Base-by-base conservation (phyloP, 2,329 filamentous ascomycete genomes). In the Exophiala alcalophila region DNA sequence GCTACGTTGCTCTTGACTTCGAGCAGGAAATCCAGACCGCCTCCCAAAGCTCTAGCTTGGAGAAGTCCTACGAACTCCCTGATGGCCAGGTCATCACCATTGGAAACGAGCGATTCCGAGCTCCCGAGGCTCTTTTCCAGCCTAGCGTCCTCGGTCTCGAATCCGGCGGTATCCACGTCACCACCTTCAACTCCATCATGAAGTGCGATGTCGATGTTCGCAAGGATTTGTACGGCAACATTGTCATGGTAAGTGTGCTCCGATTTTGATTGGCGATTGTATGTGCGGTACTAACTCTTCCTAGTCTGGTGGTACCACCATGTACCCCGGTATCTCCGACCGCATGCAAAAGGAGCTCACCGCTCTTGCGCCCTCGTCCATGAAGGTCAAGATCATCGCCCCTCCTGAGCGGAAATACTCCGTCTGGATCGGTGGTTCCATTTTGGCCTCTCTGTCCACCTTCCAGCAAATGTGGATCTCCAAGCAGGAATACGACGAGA, bases 401-500 rank as follows among this genome's bases (percentile, higher is more conserved):
- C 92, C 92, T 63, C 92, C 92, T 61, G 92, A 98, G 86, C 88
- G 92, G 77, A 98, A 98, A 83, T 98, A 98, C 88, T 97, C 92
- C 57, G 92, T 98, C 81, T 98, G 92, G 92, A 98, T 98, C 72
- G 92, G 92, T 92, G 92, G 92, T 83, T 98, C 92, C 73, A 98
- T 98, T 77, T 78, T 98, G 67, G 92, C 92, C 63, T 98, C 92
- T 57, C 86, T 98, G 65, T 98, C 92, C 62, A 98, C 92, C 74
- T 98, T 98, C 91, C 92, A 98, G 82, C 92, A 98, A 80, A 98
- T 98, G 92, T 98, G 92, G 92, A 97, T 98, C 84, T 98, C 92
- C 65, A 98, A 98, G 89, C 92, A 98, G 80, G 91, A 97, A 81
- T 97, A 97, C 84, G 92, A 98, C 80, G 92, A 97, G 88, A 92